Conservation (phyloP, 75 land plant species). For the Selaginella tamariscina region DNA sequence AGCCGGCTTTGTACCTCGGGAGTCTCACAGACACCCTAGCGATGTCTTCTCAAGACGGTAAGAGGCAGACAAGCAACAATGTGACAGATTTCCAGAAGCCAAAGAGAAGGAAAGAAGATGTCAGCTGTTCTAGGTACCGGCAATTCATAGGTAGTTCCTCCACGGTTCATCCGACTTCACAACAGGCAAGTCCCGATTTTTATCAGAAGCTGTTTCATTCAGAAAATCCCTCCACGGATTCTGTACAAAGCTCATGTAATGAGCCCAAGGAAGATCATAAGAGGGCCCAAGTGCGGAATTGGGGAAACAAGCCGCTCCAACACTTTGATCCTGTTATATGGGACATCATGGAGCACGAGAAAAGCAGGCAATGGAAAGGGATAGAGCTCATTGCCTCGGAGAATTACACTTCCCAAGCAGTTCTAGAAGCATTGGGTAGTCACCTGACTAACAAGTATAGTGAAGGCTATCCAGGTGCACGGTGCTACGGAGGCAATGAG, state of each 20-base stretch:
- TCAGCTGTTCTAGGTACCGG: no score
- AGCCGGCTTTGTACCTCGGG: no score
- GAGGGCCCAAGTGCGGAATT: constrained; percentile 15
- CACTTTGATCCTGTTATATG: constrained; percentile 56
- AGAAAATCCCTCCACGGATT: no score
- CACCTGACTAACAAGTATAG: constrained; percentile 93
- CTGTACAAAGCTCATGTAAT: not conserved
- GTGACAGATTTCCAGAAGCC: no score
- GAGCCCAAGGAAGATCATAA: not conserved
- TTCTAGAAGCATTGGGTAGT: constrained; percentile 90
- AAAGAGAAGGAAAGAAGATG: no score
- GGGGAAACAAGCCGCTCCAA: constrained; percentile 66
- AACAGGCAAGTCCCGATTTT: no score
- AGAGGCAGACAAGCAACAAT: no score
- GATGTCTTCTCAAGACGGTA: no score
- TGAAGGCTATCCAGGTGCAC: constrained; percentile 79
- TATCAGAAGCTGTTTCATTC: no score
- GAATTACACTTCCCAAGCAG: constrained; percentile 81
- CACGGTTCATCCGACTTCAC: no score
- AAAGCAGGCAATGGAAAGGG: constrained; percentile 52
- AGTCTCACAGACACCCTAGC: no score
- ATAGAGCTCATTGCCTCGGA: constrained; percentile 92
- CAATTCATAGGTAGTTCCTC: no score
- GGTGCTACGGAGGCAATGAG: constrained; percentile 30
- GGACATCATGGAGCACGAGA: constrained; percentile 84